phyloP scores from a whole-genome alignment of 805 yeast species.

The Candida yuanshanica region DNA sequence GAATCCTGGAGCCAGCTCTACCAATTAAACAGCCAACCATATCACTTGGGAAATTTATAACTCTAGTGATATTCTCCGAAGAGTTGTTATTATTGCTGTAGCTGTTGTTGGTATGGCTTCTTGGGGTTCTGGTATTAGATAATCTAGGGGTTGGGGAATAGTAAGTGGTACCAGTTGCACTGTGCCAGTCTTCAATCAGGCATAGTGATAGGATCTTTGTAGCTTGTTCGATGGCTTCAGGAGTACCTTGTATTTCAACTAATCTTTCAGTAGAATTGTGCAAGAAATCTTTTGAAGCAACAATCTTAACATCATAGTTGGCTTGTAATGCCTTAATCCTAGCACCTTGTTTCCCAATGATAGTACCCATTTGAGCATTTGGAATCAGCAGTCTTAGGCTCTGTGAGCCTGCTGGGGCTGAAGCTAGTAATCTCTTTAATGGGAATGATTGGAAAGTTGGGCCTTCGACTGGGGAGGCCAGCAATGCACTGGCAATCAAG shows the following conservation, averaged over 20 bases:
- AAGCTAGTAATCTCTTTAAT: slow-evolving; percentile 49
- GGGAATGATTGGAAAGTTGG: slow-evolving; percentile 49
- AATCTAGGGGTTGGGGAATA: slow-evolving; percentile 44
- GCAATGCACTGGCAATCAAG: slow-evolving; percentile 60
- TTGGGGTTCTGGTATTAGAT: slow-evolving; percentile 5
- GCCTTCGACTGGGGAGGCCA: slow-evolving; percentile 35
- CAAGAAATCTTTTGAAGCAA: slow-evolving; percentile 79
- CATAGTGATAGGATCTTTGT: slow-evolving; percentile 59
- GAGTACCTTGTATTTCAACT: slow-evolving; percentile 81
- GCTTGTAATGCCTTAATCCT: slow-evolving; percentile 78
- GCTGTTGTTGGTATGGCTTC: slow-evolving; percentile 2
- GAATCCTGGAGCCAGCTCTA: slow-evolving; percentile 77
- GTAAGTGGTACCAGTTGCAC: slow-evolving; percentile 56
- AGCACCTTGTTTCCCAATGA: slow-evolving; percentile 79
- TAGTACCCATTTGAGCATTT: slow-evolving; percentile 81
- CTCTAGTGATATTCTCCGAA: slow-evolving; percentile 28
- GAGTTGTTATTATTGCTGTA: slow-evolving; percentile 18
- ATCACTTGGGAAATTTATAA: slow-evolving; percentile 63
- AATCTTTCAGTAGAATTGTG: slow-evolving; percentile 80
- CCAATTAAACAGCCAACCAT: slow-evolving; percentile 90
- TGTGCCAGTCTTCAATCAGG: slow-evolving; percentile 67
- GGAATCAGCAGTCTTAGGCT: slow-evolving; percentile 70
- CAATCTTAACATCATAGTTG: slow-evolving; percentile 65
- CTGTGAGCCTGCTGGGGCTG: slow-evolving; percentile 42
- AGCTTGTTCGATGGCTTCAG: slow-evolving; percentile 53